Conservation (phyloP, 2,329 filamentous ascomycete genomes). For the Huntiella decipiens region DNA sequence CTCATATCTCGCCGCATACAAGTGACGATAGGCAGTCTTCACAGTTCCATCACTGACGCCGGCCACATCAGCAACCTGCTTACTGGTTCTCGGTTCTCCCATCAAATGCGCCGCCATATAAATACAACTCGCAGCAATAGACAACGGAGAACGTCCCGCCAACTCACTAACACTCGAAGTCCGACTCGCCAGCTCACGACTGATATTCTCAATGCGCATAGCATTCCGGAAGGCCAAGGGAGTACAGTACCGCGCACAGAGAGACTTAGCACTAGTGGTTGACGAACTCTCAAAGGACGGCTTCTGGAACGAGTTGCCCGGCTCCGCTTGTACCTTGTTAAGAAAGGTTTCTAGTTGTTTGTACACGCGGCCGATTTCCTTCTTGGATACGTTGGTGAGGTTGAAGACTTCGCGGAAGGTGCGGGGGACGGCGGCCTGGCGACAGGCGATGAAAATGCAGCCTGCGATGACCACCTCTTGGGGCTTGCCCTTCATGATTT, state of each 20-base stretch:
- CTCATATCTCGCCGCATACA: conserved; percentile 55
- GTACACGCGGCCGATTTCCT: conserved; percentile 92
- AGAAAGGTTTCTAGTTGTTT: conserved; percentile 83
- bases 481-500: conserved; percentile 86
- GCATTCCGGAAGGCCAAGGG: conserved; percentile 54
- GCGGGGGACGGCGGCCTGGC: conserved; percentile 67
- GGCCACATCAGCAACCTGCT: conserved; percentile 67
- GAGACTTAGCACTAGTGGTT: conserved; percentile 52
- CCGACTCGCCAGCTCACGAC: conserved; percentile 57
- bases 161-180: conserved; percentile 63
- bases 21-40: conserved; percentile 79
- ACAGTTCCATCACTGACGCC: conserved; percentile 95
- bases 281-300: conserved; percentile 51
- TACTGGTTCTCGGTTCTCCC: conserved; percentile 58
- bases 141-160: conserved; percentile 82
- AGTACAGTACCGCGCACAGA: conserved; percentile 80
- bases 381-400: conserved; percentile 84
- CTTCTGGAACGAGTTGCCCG: conserved; percentile 24
- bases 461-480: conserved; percentile 87
- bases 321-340: conserved; percentile 46
- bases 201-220: conserved; percentile 60
- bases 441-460: conserved; percentile 94
- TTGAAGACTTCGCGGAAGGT: conserved; percentile 91
- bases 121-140: conserved; percentile 85
- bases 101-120: conserved; percentile 87